These are phyloP conservation scores for Rhododendron henanense DNA, from an alignment of 148 eudicot genomes.

Conservation along the genomic window DNA sequence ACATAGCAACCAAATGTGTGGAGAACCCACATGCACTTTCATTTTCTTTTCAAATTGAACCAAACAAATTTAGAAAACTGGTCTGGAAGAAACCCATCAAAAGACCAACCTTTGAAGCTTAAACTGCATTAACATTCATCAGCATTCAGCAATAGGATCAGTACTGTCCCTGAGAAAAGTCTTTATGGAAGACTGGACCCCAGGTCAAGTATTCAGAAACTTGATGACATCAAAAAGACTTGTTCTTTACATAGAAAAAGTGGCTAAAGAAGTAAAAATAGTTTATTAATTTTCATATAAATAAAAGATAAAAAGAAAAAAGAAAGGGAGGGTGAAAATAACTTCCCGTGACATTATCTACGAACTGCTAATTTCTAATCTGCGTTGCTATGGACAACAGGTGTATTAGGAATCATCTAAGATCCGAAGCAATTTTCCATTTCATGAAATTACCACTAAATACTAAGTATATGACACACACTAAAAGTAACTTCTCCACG, in stretches of 20 bases:
- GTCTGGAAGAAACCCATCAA: not conserved
- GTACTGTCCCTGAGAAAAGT: not conserved
- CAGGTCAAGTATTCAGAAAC: conserved; percentile 7
- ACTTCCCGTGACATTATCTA: not conserved
- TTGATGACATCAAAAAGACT: conserved; percentile 4
- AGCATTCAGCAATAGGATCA: not conserved
- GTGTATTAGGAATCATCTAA: not conserved
- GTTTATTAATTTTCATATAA: not conserved
- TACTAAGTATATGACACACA: not conserved
- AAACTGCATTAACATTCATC: not conserved
- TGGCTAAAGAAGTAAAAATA: too few species aligned
- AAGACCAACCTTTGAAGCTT: not conserved
- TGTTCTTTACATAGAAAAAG: not conserved
- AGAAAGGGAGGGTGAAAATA: too few species aligned
- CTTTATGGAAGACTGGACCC: conserved; percentile 7
- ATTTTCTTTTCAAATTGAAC: not conserved
- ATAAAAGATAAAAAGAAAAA: too few species aligned
- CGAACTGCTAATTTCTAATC: not conserved
- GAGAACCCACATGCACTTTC: not conserved
- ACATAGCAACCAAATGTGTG: not conserved
- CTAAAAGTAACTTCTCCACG: not conserved
- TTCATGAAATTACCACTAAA: not conserved
- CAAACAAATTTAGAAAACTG: not conserved
- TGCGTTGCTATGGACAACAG: not conserved
- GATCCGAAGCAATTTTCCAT: not conserved